Base-by-base conservation (phyloP, 208 protist species). In the Leptomonas pyrrhocoris region DNA sequence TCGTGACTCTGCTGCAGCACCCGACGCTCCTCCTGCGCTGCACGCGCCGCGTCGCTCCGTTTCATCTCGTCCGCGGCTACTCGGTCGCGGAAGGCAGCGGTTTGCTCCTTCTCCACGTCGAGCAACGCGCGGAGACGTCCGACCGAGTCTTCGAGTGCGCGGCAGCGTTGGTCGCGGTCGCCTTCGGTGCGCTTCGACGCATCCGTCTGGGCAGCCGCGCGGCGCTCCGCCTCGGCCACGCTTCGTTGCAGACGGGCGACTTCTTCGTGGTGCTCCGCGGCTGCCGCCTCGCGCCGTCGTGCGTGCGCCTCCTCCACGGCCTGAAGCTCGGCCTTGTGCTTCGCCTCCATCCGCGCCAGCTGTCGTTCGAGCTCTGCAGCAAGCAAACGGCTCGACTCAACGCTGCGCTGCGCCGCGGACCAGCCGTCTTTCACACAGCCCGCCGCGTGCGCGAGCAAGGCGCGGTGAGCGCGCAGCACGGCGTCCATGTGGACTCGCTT, bases 1-100 rank as follows among this genome's bases (percentile, higher is more conserved):
- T 88, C 80, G 50, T 77, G 60, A 45, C 76, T 72, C 38, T 68
- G 73, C 38, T 74, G 65, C 40, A 80, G 50, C 0, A 45, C 28
- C 5, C 62, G 60, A 21, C 62, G 76, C 71, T 83, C 80, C 55
- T 89, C 83, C 40, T 74, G 30, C 18, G 54, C 53, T 1, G n/a
- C 40, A 9, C 40, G 55, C 38, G 62, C 55, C 51, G 69, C 72
- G 28, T 31, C 69, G 28, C 43, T 21, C 3, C 69, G 77, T 49
- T 48, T 68, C 63, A 70, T 69, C 31, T 59, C 61, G 51, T 80
- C 79, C 1, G 58, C 67, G 0, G 66, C 69, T 9, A 65, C 38
- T 23, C 57, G 57, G 12, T 70, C 48, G 0, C 57, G 46, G 28
- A 67, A 62, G 28, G 67, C 61, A 6, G 69, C 66, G 0, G 58